A percentile compares a stretch with the other conserved stretches of the same genome.
phyloP scores from a whole-genome alignment of 2,329 filamentous ascomycete genomes.

The Trichoderma pleuroti region DNA sequence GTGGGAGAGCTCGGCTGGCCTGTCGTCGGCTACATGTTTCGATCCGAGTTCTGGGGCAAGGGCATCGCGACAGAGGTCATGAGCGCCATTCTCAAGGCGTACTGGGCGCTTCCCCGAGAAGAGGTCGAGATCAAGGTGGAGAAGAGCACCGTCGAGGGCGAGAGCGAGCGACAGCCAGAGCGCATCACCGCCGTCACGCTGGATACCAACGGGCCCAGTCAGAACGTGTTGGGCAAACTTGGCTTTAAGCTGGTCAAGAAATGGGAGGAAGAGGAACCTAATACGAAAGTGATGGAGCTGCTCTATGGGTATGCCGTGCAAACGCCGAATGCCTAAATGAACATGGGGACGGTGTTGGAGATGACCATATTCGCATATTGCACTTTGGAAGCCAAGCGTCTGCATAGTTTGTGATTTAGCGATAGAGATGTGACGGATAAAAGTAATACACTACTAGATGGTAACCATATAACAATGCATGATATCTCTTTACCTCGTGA shows the following conservation, averaged over 20 bases:
- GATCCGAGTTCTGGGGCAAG: slow-evolving; percentile 50
- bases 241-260: slow-evolving; percentile 50
- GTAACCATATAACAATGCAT: neutral
- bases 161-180: slow-evolving; percentile 32
- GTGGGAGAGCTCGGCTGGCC: slow-evolving; percentile 49
- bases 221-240: slow-evolving; percentile 52
- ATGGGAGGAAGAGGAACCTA: slow-evolving; percentile 33
- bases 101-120: slow-evolving; percentile 48
- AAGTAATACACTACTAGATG: neutral
- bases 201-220: slow-evolving; percentile 49
- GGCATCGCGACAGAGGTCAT: slow-evolving; percentile 58
- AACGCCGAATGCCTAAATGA: neutral
- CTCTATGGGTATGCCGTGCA: slow-evolving; percentile 27
- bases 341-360: neutral
- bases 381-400: neutral
- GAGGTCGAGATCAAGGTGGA: slow-evolving; percentile 44
- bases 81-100: slow-evolving; percentile 43
- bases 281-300: slow-evolving; percentile 20
- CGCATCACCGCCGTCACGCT: slow-evolving; percentile 47
- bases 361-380: neutral
- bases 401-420: neutral
- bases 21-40: slow-evolving; percentile 56
- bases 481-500: neutral
- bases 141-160: slow-evolving; percentile 31
- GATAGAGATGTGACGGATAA: neutral